Base-by-base conservation (phyloP, 2,329 filamentous ascomycete species). In the Venturia nashicola region DNA sequence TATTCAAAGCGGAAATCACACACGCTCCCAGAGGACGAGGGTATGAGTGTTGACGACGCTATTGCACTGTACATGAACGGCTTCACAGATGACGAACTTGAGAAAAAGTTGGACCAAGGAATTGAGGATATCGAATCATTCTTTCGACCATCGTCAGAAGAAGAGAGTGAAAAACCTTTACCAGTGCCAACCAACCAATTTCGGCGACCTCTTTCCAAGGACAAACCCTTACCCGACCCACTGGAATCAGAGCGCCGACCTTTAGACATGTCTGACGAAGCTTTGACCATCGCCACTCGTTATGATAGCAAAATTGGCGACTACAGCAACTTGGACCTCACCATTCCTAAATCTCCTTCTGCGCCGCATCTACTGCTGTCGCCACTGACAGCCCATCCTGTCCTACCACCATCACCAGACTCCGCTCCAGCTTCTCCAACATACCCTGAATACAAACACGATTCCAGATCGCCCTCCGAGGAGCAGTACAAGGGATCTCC, bases 31-130 rank as follows among this genome's bases (percentile, higher is more conserved):
- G 71, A 74, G 9, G 78, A 80, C 54, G 76, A 73, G 18, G 77
- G 78, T 16, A 79, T 84, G 77, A 84, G 80, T 66, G 82, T 85
- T 4, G 82, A 85, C 66, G 83, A 86, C 71, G 80, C 81, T 12
- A 82, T 86, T 64, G 81, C 80, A 27, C 80, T 85, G 75, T 86
- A 86, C 71, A 79, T 79, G 62, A 79, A 83, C 67, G 82, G 81
- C 27, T 85, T 85, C 67, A 74, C 77, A 44, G 78, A 81, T 66
- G 68, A 73, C 68, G 72, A 72, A 67, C 66, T 70, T 36, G 69
- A 72, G 71, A 20, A 48, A 27, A 23, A 62, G 42, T n/a, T 60
- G 36, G 59, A 60, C 20, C 36, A 60, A 44, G 59, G 59, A 1
- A 60, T 60, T 42, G 59, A 60, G 36, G 59, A 60, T 39, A 60